Percentiles rank a stretch among this genome's conserved stretches.
phyloP scores from a whole-genome alignment of 192 early-diverging fungal species.

The Coemansia sp. region DNA sequence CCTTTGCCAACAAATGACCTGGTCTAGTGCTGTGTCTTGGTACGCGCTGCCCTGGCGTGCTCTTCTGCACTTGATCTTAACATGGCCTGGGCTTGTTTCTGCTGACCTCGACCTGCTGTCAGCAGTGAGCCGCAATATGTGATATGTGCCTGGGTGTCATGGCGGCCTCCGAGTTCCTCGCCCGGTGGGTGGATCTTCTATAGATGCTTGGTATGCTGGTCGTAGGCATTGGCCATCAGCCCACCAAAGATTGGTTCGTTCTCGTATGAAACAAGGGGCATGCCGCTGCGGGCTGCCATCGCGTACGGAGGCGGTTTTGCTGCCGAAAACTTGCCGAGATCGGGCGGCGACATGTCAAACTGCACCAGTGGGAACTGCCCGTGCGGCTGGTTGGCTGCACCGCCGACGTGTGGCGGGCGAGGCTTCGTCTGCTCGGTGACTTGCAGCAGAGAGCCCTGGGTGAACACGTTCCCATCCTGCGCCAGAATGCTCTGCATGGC shows the following conservation, averaged over 20 bases:
- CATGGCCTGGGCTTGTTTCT: no score
- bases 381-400: constrained; percentile 14
- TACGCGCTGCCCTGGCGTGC: no score
- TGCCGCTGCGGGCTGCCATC: background rate
- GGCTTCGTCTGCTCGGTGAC: constrained; percentile 33
- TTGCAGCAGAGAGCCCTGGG: constrained; percentile 43
- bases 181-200: no score
- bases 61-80: no score
- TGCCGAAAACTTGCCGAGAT: background rate
- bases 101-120: no score
- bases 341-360: constrained; percentile 8
- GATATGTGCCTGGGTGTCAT: no score
- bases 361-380: constrained; percentile 36
- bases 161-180: no score
- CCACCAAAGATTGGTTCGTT: constrained; percentile 12
- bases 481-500: constrained; percentile 47
- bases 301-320: background rate
- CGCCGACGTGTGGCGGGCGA: constrained; percentile 36
- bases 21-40: no score
- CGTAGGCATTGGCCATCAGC: constrained; percentile 9
- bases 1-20: no score
- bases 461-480: constrained; percentile 41
- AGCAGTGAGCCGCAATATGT: no score
- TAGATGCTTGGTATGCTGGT: background rate
- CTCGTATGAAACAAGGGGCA: background rate